A percentile compares a stretch with the other conserved stretches of the same genome.
These are phyloP conservation scores for Penicillium flavigenum DNA, from an alignment of 495 filamentous ascomycete species.

Conservation along the genomic window DNA sequence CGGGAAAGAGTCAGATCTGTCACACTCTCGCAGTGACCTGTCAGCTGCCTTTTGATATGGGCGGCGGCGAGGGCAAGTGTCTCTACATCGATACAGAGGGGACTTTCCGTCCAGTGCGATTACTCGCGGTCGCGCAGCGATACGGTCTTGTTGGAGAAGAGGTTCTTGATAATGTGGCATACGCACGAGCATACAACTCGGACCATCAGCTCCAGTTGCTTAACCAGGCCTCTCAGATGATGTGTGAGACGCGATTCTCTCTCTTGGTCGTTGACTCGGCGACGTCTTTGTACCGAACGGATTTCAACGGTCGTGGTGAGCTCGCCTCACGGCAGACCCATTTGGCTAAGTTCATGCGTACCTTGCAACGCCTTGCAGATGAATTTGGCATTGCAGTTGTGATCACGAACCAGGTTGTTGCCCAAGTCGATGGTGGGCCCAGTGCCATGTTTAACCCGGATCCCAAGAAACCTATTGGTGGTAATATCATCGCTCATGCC, in stretches of 20 bases:
- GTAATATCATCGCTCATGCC: constrained; percentile 97
- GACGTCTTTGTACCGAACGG: constrained; percentile 91
- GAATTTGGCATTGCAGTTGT: constrained; percentile 98
- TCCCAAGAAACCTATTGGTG: constrained; percentile 98
- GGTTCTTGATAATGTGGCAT: constrained; percentile 96
- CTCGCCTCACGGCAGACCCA: constrained; percentile 86
- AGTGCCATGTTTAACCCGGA: constrained; percentile 98
- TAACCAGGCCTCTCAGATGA: constrained; percentile 95
- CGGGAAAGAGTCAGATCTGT: constrained; percentile 97
- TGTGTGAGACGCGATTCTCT: constrained; percentile 98
- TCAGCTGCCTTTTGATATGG: constrained; percentile 97
- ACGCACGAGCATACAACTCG: constrained; percentile 96
- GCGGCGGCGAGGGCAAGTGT: constrained; percentile 96
- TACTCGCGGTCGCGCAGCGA: constrained; percentile 86
- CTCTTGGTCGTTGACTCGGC: constrained; percentile 93
- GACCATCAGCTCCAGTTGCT: constrained; percentile 94
- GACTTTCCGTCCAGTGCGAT: constrained; percentile 89
- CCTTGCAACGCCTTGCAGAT: constrained; percentile 87
- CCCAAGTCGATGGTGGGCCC: constrained; percentile 94
- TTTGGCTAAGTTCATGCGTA: constrained; percentile 96
- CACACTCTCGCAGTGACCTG: constrained; percentile 98
- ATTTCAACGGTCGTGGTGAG: constrained; percentile 93
- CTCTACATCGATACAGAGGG: constrained; percentile 99
- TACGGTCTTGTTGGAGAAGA: constrained; percentile 95
- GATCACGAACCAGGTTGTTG: constrained; percentile 98